These are phyloP conservation scores for Starmera amethionina DNA, from an alignment of 805 yeast genomes.

Conservation along the genomic window DNA sequence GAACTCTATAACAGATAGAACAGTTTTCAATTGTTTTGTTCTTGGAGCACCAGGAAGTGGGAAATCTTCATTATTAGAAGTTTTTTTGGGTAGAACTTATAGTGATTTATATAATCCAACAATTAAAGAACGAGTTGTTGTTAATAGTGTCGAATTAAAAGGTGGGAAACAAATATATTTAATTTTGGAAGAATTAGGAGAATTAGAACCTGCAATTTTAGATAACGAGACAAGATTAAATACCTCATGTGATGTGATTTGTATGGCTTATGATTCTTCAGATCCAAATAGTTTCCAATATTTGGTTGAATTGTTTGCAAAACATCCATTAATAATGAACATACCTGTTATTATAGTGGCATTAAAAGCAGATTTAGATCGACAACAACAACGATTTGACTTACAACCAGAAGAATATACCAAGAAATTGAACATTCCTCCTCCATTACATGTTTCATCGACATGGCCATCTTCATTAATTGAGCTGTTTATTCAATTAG, in stretches of 20 bases:
- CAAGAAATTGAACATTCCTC: slow-evolving; percentile 49
- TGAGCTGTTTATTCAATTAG: slow-evolving; percentile 78
- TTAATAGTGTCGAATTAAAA: slow-evolving; percentile 82
- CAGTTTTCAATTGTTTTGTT: slow-evolving; percentile 84
- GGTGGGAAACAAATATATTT: slow-evolving; percentile 95
- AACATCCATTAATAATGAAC: slow-evolving; percentile 46
- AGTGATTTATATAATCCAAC: slow-evolving; percentile 74
- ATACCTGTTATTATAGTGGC: slow-evolving; percentile 88
- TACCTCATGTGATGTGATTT: slow-evolving; percentile 76
- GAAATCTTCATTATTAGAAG: slow-evolving; percentile 73
- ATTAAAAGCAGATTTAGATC: slow-evolving; percentile 87
- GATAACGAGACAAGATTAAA: slow-evolving; percentile 61
- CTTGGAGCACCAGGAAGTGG: slow-evolving; percentile 85
- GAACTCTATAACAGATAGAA: slow-evolving; percentile 65
- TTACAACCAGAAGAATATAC: slow-evolving; percentile 85
- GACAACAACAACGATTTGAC: slow-evolving; percentile 85
- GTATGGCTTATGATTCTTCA: slow-evolving; percentile 86
- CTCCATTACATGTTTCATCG: slow-evolving; percentile 87
- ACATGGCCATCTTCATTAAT: slow-evolving; percentile 81
- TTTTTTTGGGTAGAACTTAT: slow-evolving; percentile 68
- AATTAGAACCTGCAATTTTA: slow-evolving; percentile 70
- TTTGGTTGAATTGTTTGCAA: slow-evolving; percentile 57
- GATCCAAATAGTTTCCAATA: slow-evolving; percentile 93
- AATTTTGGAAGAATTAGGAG: slow-evolving; percentile 85
- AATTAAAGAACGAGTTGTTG: slow-evolving; percentile 69